Conservation (phyloP, 768 basidiomycete species). For the Boletus vermiculosoides region DNA sequence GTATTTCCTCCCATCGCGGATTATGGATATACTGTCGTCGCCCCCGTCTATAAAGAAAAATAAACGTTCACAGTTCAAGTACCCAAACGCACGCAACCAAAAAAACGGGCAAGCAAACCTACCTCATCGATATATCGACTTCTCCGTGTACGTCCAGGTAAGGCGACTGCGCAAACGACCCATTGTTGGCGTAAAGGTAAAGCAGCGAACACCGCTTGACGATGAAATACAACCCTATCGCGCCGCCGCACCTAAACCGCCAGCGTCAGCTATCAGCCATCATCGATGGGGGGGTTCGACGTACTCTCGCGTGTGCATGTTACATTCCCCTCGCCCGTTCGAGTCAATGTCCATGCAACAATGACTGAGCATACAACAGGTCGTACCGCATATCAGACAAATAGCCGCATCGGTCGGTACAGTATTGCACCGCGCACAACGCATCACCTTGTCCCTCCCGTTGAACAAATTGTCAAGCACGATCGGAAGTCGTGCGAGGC, state of each 20-base stretch:
- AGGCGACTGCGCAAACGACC: constrained; percentile 85
- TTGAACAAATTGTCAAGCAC: constrained; percentile 82
- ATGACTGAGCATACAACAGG: constrained; percentile 87
- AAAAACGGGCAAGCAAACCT: constrained; percentile 15
- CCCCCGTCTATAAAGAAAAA: constrained; percentile 63
- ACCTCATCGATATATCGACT: constrained; percentile 91
- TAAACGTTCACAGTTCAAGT: background rate
- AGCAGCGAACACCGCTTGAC: constrained; percentile 90
- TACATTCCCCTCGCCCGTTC: constrained; percentile 80
- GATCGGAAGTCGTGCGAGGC: constrained; percentile 75
- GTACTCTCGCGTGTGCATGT: constrained; percentile 91
- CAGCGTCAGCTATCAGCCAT: too few relatives aligned
- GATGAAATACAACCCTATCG: constrained; percentile 85
- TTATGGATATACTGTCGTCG: constrained; percentile 85
- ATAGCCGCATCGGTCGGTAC: constrained; percentile 86
- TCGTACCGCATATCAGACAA: constrained; percentile 86
- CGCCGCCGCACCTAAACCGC: constrained; percentile 75
- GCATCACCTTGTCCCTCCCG: constrained; percentile 68
- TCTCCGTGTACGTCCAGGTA: constrained; percentile 96
- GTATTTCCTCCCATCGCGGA: constrained; percentile 86
- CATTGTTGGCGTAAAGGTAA: constrained; percentile 84
- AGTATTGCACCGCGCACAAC: constrained; percentile 73
- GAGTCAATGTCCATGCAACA: constrained; percentile 76
- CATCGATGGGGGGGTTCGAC: constrained; percentile 32
- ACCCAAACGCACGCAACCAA: background rate